Evolutionary conservation across 169 alveolate genomes (phyloP).

Genomic region (Perkinsus marinus): DNA sequence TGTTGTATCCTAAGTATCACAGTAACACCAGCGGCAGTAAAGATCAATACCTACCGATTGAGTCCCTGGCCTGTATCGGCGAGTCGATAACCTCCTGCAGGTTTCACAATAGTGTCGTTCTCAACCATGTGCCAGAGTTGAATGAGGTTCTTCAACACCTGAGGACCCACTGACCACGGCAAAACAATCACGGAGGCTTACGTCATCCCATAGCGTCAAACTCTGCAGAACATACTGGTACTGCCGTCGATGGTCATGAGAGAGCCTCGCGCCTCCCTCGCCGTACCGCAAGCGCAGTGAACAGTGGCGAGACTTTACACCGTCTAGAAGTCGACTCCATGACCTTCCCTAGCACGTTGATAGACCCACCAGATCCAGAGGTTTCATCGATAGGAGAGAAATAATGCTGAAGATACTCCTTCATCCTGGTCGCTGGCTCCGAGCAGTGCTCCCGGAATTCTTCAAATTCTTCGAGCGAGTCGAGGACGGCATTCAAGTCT

Average conservation of each 20-base stretch:
- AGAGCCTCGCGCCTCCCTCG: slow-evolving; percentile 59
- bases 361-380: neutral
- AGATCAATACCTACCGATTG: neutral
- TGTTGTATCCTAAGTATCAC: slow-evolving; percentile 14
- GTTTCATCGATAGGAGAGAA: neutral
- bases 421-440: neutral
- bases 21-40: neutral
- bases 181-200: neutral
- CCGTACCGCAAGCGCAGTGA: slow-evolving; percentile 45
- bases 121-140: slow-evolving; percentile 77
- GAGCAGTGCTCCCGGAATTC: neutral
- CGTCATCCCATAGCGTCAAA: slow-evolving; percentile 73
- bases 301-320: neutral
- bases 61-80: slow-evolving; percentile 78
- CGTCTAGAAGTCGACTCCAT: neutral
- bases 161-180: no score
- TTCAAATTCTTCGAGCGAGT: neutral
- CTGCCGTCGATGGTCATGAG: slow-evolving; percentile 55
- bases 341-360: no score
- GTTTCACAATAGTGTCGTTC: slow-evolving; percentile 56
- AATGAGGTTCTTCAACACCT: slow-evolving; percentile 63
- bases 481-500: neutral
- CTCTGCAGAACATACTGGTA: neutral
- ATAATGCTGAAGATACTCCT: neutral
- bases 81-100: slow-evolving; percentile 55